Conservation (phyloP, 257 asterid genomes). For the Solanum clarkiae region DNA sequence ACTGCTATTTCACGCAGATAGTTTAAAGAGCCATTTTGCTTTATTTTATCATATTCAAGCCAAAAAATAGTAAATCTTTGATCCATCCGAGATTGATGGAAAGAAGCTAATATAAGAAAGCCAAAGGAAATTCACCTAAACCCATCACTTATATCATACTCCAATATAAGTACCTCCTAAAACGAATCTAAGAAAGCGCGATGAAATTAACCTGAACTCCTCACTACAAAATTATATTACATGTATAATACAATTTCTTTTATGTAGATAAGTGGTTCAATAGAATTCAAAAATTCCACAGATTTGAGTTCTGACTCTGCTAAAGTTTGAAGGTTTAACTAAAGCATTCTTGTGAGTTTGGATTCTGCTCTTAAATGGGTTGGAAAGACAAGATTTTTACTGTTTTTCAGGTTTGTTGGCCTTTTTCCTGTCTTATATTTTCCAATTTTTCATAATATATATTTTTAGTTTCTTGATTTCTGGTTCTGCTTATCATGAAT, state of each 20-base stretch:
- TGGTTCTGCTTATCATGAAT: not conserved
- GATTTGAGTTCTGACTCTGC: not conserved
- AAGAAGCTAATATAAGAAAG: too few species aligned
- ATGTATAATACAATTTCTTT: too few species aligned
- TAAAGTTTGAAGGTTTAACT: not conserved
- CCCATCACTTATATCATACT: not conserved
- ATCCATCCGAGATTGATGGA: too few species aligned
- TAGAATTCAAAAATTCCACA: not conserved
- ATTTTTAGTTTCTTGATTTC: not conserved
- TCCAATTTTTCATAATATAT: not conserved
- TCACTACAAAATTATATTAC: not conserved
- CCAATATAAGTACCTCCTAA: too few species aligned
- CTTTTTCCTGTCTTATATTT: not conserved
- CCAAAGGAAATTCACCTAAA: too few species aligned
- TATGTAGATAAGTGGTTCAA: not conserved
- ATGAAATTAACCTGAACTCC: too few species aligned
- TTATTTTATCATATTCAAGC: too few species aligned
- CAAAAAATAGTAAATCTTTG: too few species aligned
- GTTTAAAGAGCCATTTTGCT: too few species aligned
- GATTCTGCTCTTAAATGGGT: conserved; percentile 21
- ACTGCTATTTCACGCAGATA: too few species aligned
- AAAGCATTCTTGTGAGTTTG: not conserved
- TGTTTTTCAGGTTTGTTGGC: conserved; percentile 50
- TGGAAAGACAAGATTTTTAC: conserved; percentile 32
- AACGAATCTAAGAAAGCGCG: not conserved